phyloP scores from a whole-genome alignment of 768 basidiomycete species.

The Solioccasus polychromus region DNA sequence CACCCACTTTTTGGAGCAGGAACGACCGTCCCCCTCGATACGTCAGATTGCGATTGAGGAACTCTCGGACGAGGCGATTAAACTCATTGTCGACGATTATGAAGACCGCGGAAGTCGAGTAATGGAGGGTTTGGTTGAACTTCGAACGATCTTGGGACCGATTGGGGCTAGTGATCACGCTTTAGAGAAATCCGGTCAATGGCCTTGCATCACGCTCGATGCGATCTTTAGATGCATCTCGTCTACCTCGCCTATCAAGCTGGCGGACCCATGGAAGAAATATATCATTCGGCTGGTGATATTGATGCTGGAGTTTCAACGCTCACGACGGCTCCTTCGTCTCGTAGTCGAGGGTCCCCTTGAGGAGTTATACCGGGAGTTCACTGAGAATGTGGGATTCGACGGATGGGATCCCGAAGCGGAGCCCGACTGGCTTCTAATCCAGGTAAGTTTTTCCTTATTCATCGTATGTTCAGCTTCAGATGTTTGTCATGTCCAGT shows the following conservation, averaged over 20 bases:
- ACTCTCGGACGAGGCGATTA: no score
- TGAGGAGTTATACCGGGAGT: neutral
- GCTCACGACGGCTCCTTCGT: neutral
- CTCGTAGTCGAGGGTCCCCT: neutral
- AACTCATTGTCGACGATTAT: no score
- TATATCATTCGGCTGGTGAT: neutral
- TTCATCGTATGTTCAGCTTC: constrained; percentile 19
- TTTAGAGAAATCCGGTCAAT: constrained; percentile 21
- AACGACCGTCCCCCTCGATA: no score
- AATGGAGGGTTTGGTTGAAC: neutral
- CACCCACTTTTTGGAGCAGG: no score
- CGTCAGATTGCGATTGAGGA: no score
- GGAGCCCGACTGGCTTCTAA: neutral
- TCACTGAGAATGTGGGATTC: neutral
- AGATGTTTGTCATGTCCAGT: neutral
- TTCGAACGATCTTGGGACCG: constrained; percentile 10
- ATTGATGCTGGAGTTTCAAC: neutral
- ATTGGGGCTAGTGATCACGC: constrained; percentile 8
- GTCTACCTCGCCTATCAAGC: constrained; percentile 8
- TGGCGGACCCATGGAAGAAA: constrained; percentile 2
- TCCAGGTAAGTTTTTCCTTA: neutral
- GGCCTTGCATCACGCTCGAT: constrained; percentile 9
- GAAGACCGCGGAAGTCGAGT: constrained; percentile 1
- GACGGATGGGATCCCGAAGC: neutral
- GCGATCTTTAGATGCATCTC: constrained; percentile 29